Evolutionary conservation across 2,329 filamentous ascomycete genomes (phyloP).

Genomic region (Cordyceps fumosorosea): DNA sequence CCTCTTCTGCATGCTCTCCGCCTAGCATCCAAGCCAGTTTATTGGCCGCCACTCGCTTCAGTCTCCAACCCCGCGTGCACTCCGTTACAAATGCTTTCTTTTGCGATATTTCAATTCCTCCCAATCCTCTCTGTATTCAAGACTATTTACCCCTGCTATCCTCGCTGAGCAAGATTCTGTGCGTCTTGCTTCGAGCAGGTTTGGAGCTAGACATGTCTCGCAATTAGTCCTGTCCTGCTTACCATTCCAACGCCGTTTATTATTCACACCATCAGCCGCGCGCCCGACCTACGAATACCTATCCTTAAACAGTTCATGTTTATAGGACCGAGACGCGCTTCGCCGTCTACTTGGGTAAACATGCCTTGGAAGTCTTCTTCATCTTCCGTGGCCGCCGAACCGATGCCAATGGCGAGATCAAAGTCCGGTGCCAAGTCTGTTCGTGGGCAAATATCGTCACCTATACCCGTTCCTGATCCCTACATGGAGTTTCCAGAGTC

Average conservation of each 20-base stretch:
- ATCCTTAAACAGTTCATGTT: neutral
- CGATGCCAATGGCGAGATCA: neutral
- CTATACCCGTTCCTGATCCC: conserved; percentile 47
- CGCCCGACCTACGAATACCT: neutral
- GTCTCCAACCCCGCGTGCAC: neutral
- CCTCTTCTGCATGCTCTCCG: neutral
- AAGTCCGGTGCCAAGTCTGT: conserved; percentile 34
- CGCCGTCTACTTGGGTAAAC: neutral
- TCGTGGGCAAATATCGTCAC: conserved; percentile 54
- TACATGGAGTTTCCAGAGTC: conserved; percentile 46
- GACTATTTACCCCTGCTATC: neutral
- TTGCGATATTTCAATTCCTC: neutral
- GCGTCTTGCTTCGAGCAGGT: neutral
- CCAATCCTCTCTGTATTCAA: neutral
- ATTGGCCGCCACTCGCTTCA: conserved; percentile 10
- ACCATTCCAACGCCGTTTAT: conserved; percentile 2
- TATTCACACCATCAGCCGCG: neutral
- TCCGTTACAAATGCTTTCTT: neutral
- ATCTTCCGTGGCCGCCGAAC: neutral
- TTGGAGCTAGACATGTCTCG: conserved; percentile 6
- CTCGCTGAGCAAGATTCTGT: neutral
- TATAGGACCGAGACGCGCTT: neutral
- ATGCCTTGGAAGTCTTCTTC: conserved; percentile 9
- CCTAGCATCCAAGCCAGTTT: conserved; percentile 3
- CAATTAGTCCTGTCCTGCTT: neutral